phyloP scores from a whole-genome alignment of 768 basidiomycete species.

The Kondoa malvinella region DNA sequence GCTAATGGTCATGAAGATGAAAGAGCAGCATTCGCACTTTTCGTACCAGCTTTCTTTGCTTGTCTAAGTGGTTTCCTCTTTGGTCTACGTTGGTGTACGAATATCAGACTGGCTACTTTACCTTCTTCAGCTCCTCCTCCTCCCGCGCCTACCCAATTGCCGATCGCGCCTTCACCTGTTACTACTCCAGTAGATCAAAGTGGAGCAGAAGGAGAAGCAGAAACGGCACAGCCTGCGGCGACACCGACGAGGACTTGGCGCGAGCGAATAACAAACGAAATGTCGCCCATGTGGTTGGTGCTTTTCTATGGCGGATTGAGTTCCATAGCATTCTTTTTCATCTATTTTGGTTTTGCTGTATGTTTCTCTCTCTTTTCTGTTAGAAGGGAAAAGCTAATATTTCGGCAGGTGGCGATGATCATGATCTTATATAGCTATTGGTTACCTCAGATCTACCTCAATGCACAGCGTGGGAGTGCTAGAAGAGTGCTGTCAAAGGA shows the following conservation, averaged over 20 bases:
- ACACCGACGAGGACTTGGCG: neutral
- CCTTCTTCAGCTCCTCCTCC: neutral
- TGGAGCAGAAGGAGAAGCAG: neutral
- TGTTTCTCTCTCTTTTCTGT: neutral
- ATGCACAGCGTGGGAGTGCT: conserved; percentile 23
- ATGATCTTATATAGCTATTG: neutral
- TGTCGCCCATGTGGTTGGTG: neutral
- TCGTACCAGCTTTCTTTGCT: conserved; percentile 23
- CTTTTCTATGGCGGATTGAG: conserved; percentile 19
- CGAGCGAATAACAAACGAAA: neutral
- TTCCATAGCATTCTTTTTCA: conserved; percentile 19
- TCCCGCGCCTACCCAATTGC: neutral
- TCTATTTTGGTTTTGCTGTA: conserved; percentile 22
- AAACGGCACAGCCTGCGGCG: neutral
- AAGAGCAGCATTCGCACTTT: conserved; percentile 21
- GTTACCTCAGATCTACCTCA: conserved; percentile 26
- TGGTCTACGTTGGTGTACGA: conserved; percentile 24
- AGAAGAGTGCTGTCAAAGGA: conserved; percentile 21
- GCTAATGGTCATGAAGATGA: conserved; percentile 7
- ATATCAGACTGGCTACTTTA: conserved; percentile 21
- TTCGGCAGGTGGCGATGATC: neutral
- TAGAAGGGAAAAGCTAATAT: neutral
- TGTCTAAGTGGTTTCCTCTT: conserved; percentile 24
- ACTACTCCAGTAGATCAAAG: conserved; percentile 4
- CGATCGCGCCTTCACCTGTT: conserved; percentile 5